These are phyloP conservation scores for Trichoderma atroviride DNA, from an alignment of 2,329 filamentous ascomycete species.

Conservation along the genomic window DNA sequence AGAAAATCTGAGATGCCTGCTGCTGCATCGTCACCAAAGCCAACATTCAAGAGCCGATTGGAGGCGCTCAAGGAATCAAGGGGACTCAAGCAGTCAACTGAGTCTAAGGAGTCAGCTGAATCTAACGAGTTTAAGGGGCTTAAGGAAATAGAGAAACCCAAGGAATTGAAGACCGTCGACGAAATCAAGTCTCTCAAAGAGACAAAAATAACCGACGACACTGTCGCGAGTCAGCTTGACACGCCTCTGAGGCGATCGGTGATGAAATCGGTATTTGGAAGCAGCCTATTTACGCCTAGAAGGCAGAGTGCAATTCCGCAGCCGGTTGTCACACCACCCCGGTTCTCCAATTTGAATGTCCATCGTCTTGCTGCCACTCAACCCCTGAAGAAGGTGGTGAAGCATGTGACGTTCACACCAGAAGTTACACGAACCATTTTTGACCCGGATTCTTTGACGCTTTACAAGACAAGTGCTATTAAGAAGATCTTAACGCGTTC, in stretches of 20 bases:
- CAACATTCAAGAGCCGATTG: slow-evolving; percentile 36
- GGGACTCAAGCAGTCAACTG: background rate
- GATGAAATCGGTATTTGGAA: slow-evolving; percentile 34
- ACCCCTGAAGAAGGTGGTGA: slow-evolving; percentile 66
- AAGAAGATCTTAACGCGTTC: slow-evolving; percentile 7
- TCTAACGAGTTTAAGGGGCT: background rate
- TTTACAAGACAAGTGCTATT: slow-evolving; percentile 52
- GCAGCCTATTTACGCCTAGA: slow-evolving; percentile 6
- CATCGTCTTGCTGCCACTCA: slow-evolving; percentile 61
- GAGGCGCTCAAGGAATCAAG: background rate
- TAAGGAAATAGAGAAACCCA: background rate
- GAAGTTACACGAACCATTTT: slow-evolving; percentile 59
- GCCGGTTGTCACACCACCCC: slow-evolving; percentile 48
- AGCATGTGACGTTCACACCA: slow-evolving; percentile 80
- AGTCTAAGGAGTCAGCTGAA: background rate
- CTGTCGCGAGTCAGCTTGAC: slow-evolving; percentile 39
- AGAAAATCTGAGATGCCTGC: slow-evolving; percentile 37
- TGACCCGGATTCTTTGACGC: slow-evolving; percentile 58
- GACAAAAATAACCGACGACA: slow-evolving; percentile 45
- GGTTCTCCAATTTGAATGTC: slow-evolving; percentile 53
- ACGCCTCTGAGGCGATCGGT: slow-evolving; percentile 41
- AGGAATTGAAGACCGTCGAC: background rate
- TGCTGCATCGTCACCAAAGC: slow-evolving; percentile 53
- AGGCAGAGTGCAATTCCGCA: slow-evolving; percentile 52
- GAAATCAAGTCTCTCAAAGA: background rate